Evolutionary conservation across 2,329 filamentous ascomycete genomes (phyloP).

Genomic region (Furcasterigmium sp.): DNA sequence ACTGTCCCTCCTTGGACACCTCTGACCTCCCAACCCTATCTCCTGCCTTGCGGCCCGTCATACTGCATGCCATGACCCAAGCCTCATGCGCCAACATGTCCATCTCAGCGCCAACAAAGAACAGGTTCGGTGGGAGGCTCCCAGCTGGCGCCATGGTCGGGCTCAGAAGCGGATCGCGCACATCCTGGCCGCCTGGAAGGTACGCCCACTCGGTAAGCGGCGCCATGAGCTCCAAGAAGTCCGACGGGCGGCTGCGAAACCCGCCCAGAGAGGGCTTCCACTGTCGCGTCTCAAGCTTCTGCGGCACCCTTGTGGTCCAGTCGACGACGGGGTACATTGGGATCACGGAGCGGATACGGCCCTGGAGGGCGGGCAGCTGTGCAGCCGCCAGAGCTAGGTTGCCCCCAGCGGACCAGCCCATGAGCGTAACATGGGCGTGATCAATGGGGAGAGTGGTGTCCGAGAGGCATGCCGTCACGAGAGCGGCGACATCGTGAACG

Average conservation of each 20-base stretch:
- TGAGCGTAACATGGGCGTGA: slow-evolving; percentile 29
- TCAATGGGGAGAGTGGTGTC: slow-evolving; percentile 41
- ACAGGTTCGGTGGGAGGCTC: slow-evolving; percentile 27
- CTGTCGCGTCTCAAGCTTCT: slow-evolving; percentile 15
- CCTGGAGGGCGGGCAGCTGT: slow-evolving; percentile 30
- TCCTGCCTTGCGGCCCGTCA: slow-evolving; percentile 22
- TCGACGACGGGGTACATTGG: slow-evolving; percentile 36
- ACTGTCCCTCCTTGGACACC: slow-evolving; percentile 11
- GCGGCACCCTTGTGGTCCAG: slow-evolving; percentile 18
- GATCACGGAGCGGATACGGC: slow-evolving; percentile 24
- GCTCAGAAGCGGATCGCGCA: slow-evolving; percentile 24
- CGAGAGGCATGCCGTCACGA: slow-evolving; percentile 32
- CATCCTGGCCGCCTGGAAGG: slow-evolving; percentile 19
- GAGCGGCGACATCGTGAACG: slow-evolving; percentile 37
- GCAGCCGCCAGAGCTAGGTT: slow-evolving; percentile 37
- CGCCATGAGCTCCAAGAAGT: slow-evolving; percentile 12
- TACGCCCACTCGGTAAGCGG: slow-evolving; percentile 26
- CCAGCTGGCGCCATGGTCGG: slow-evolving; percentile 24
- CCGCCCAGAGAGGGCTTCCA: slow-evolving; percentile 18
- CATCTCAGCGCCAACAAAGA: slow-evolving; percentile 29
- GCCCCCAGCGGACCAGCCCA: slow-evolving; percentile 46
- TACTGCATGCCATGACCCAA: slow-evolving; percentile 28
- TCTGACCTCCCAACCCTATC: slow-evolving; percentile 22
- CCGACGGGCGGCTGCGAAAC: slow-evolving; percentile 9
- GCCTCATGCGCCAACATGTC: slow-evolving; percentile 34